Conservation (phyloP, 2,329 filamentous ascomycete genomes). For the Microdochium bolleyi region DNA sequence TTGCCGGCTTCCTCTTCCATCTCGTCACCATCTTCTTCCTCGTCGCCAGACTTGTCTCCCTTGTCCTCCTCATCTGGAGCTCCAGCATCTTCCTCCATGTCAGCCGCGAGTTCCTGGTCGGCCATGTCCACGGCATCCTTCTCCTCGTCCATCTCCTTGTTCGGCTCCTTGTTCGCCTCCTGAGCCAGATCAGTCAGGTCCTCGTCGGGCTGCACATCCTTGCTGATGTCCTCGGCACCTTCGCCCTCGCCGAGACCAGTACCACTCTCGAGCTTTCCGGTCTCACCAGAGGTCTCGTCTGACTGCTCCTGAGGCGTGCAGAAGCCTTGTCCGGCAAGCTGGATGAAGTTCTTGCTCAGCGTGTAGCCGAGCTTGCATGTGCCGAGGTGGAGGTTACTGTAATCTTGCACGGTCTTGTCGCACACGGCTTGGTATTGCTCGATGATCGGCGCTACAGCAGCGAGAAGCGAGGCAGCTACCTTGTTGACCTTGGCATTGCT, state of each 20-base stretch:
- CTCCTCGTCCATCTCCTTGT: conserved; percentile 65
- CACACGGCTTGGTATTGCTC: conserved; percentile 62
- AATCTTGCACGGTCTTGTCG: conserved; percentile 46
- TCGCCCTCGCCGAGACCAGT: conserved; percentile 93
- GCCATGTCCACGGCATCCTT: conserved; percentile 89
- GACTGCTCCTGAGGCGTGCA: conserved; percentile 81
- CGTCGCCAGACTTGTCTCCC: conserved; percentile 53
- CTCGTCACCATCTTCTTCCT: conserved; percentile 61
- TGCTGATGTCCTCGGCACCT: conserved; percentile 94
- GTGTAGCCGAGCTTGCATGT: conserved; percentile 68
- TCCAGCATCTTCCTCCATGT: conserved; percentile 59
- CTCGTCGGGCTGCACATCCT: conserved; percentile 90
- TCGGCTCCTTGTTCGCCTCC: conserved; percentile 61
- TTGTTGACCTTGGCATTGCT: conserved; percentile 29
- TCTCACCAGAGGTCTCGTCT: conserved; percentile 59
- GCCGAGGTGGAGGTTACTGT: conserved; percentile 58
- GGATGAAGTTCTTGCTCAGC: conserved; percentile 68
- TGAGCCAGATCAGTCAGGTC: conserved; percentile 88
- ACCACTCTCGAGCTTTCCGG: conserved; percentile 78
- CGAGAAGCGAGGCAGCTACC: conserved; percentile 48
- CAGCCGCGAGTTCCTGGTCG: conserved; percentile 83
- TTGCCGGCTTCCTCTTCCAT: conserved; percentile 87
- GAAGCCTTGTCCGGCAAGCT: conserved; percentile 79
- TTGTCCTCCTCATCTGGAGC: conserved; percentile 50
- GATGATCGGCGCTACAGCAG: conserved; percentile 61